Base-by-base conservation (phyloP, 2,329 filamentous ascomycete species). In the Exophiala lecanii-corni region DNA sequence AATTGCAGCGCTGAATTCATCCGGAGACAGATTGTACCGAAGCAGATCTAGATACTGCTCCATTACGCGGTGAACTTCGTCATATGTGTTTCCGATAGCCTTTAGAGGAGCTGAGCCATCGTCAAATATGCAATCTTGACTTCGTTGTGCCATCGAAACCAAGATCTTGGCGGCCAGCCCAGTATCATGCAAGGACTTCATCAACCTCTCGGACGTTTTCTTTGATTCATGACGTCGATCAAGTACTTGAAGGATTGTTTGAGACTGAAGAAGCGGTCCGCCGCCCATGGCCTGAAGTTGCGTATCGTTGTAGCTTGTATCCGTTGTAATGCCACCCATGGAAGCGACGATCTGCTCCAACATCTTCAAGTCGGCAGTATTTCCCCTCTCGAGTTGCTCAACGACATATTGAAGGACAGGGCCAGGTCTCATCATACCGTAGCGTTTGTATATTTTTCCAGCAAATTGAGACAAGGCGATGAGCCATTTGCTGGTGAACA, bases 321-420 rank as follows among this genome's bases (percentile, higher is more conserved):
- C 84, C 3, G 89, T 82, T 9, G 91, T 82, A 47, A 98, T 89
- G 34, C 94, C 94, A 13, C 87, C 88, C 92, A 98, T 97, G 2
- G 86, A 86, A 25, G 81, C 81, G 39, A 97, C 84, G 47, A 98
- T 77, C 59, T 97, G 88, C 59, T 92, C 86, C 31, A 98, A 70
- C 47, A 98, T 86, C 51, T 95, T 87, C 23, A 98, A 73, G 62
- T 97, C 89, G 7, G 86, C 94, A 0, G 89, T 84, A 55, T 94
- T 94, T 50, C 89, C 85, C 37, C 76, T 76, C 37, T 81, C 77
- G 4, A 98, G 76, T 61, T 96, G 89, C 48, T 87, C 76, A 35
- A 87, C 84, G 51, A 97, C 86, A 61, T 96, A 97, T 62, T 89
- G 86, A 38, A 98, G 72, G 13, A 98, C 78, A 0, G 92, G 91